Percentiles rank a stretch among this genome's conserved stretches.
Conservation (phyloP, 371 early-diverging fungal genomes). For the Actinomortierella ambigua region DNA sequence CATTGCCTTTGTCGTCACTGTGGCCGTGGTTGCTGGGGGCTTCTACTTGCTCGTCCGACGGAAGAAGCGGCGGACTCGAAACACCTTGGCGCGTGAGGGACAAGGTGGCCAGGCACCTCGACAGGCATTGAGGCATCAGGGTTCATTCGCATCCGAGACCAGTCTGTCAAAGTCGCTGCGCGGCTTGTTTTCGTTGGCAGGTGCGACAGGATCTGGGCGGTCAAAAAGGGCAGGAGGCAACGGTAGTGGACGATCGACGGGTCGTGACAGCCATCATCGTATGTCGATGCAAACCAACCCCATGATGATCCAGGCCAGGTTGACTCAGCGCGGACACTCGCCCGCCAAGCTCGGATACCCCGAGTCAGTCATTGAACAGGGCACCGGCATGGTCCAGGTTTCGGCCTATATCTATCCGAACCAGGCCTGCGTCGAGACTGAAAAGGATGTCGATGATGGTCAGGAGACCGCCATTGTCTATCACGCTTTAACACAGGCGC, state of each 20-base stretch:
- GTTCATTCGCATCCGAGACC: slow-evolving; percentile 2
- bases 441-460: slow-evolving; percentile 21
- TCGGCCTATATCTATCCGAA: slow-evolving; percentile 29
- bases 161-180: no score
- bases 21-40: slow-evolving; percentile 9
- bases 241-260: not conserved
- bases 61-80: slow-evolving; percentile 28
- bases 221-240: not conserved
- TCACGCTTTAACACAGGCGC: slow-evolving; percentile 37
- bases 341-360: slow-evolving; percentile 26
- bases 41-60: slow-evolving; percentile 23
- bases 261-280: not conserved
- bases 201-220: slow-evolving; percentile 8
- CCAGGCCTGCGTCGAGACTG: slow-evolving; percentile 16
- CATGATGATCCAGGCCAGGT: slow-evolving; percentile 20
- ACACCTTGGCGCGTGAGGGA: slow-evolving; percentile 20
- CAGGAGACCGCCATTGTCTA: slow-evolving; percentile 37
- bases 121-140: slow-evolving; percentile 21
- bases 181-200: slow-evolving; percentile 9
- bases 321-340: slow-evolving; percentile 15
- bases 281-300: slow-evolving; percentile 32
- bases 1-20: slow-evolving; percentile 23
- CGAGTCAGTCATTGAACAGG: slow-evolving; percentile 19
- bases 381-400: slow-evolving; percentile 17
- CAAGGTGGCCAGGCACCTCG: slow-evolving; percentile 26